Evolutionary conservation across 768 basidiomycete species (phyloP), one percentile per base, ranked within the genome.

Genomic region (Lentinula raphanica): DNA sequence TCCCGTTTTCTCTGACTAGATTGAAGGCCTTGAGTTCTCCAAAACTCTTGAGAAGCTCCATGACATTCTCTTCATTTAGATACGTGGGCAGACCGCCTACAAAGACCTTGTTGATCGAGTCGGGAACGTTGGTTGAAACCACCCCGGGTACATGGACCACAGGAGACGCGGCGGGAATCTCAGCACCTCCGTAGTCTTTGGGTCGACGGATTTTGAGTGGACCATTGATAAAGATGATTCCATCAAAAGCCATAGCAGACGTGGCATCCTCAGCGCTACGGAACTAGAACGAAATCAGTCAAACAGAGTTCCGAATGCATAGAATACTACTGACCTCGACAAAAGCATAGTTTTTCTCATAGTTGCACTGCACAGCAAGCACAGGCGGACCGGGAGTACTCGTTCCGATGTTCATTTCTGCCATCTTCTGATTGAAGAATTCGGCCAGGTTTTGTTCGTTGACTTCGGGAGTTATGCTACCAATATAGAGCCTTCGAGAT

Each of bases 301-400:
- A 65, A 17, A 35, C 40, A 39, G 57, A 32, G 31, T 21, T 21
- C 11, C 23, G 56, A 3, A n/a, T 53, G 23, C 23, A 42, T 23
- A 46, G 49, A n/a, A n/a, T 27, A 19, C 11, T 38, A 67, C 79
- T 62, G 69, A 96, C 96, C 80, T 99, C 97, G 54, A 98, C 90
- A 69, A 98, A 99, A 1, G 97, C 97, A 68, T 98, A 99, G 65
- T 93, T 94, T 79, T 98, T 99, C 72, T 98, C 97, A 66, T 94
- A 94, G 68, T 98, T 98, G 76, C 97, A 90, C 67, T 96, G 94
- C 5, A 97, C 94, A 19, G 89, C 89, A 31, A 95, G 80, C 31
- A 98, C 93, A 9, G 96, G 92, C 62, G 94, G 93, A 21, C 92
- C 94, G 23, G 90, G 84, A 19, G 81, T 84, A 28, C 87, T 88